Base-by-base conservation (phyloP, 2,329 filamentous ascomycete species). In the Arthrobotrys musiformis region DNA sequence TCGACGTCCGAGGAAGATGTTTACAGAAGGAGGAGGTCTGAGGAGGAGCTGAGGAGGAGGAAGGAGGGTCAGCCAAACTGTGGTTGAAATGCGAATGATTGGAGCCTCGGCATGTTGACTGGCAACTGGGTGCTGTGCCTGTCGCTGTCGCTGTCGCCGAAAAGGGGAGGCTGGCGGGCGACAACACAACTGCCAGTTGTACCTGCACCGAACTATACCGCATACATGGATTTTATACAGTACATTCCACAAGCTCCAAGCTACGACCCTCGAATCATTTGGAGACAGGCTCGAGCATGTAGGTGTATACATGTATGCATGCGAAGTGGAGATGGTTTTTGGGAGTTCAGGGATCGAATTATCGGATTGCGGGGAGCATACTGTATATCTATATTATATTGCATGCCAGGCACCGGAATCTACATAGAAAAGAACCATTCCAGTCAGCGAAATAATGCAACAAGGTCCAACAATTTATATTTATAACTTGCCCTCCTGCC, bases 91-190 rank as follows among this genome's bases (percentile, higher is more conserved):
- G n/a, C n/a, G 40, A 17, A 6, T 42, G n/a, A 42, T 26, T 48
- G 40, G 52, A 69, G 66, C 54, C 66, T 70, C 66, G 66, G 66
- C 42, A 50, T n/a, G 24, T 28, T 24, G 17, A 11, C 15, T 66
- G 30, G 5, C 8, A 9, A 22, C 24, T 48, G 44, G 30, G 5
- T 48, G 44, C 44, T 48, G 44, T 48, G 44, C 44, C 15, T 22
- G 17, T 33, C 68, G n/a, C n/a, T 19, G 35, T 74, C 70, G 62
- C 62, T 40, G 62, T 54, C 2, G 56, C 70, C 70, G 63, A 75
- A 75, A 75, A 69, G 63, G 70, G 70, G 70, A 64, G 70, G 70
- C 70, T 75, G 70, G 70, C 56, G 33, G 35, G 28, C 64, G 56
- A 60, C 52, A 69, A 54, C 62, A 58, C 54, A 58, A 19, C 17